Percentiles rank a stretch among this genome's conserved stretches.
Evolutionary conservation across 768 basidiomycete species (phyloP).

Genomic region (Megacollybia marginata): DNA sequence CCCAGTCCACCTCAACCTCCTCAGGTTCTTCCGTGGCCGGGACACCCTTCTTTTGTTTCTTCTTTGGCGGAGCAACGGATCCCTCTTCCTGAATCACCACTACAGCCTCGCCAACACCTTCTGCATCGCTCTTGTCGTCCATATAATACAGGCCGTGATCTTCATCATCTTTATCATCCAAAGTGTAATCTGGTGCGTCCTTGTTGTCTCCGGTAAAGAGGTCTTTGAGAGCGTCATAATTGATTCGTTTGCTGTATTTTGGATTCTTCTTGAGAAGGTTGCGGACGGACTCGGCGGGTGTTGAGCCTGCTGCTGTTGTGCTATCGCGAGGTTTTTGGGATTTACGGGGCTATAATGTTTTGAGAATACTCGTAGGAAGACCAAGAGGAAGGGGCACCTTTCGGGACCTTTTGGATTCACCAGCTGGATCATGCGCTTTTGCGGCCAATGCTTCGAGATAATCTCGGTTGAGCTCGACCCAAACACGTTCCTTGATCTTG

Average conservation of each 20-base stretch:
- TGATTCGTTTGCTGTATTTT: slow-evolving; percentile 88
- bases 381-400: slow-evolving; percentile 63
- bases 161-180: not conserved
- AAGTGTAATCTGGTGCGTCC: not conserved
- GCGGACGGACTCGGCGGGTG: slow-evolving; percentile 70
- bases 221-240: slow-evolving; percentile 82
- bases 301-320: slow-evolving; percentile 58
- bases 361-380: slow-evolving; percentile 6
- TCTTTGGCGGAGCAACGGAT: slow-evolving; percentile 21
- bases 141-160: slow-evolving; percentile 10
- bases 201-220: slow-evolving; percentile 44
- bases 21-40: slow-evolving; percentile 21
- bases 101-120: slow-evolving; percentile 29
- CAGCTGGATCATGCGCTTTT: slow-evolving; percentile 47
- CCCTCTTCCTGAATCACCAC: slow-evolving; percentile 41
- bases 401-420: slow-evolving; percentile 48
- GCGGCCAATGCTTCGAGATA: slow-evolving; percentile 86
- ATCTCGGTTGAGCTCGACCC: slow-evolving; percentile 90
- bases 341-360: slow-evolving; percentile 55
- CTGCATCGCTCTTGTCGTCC: slow-evolving; percentile 30
- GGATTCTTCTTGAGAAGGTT: slow-evolving; percentile 79
- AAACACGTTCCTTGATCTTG: slow-evolving; percentile 80
- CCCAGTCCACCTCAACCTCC: slow-evolving; percentile 37
- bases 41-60: slow-evolving; percentile 11
- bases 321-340: slow-evolving; percentile 63